Evolutionary conservation across 768 basidiomycete species (phyloP), one percentile per base, ranked within the genome.

Genomic region (Neoboletus subvelutipes): DNA sequence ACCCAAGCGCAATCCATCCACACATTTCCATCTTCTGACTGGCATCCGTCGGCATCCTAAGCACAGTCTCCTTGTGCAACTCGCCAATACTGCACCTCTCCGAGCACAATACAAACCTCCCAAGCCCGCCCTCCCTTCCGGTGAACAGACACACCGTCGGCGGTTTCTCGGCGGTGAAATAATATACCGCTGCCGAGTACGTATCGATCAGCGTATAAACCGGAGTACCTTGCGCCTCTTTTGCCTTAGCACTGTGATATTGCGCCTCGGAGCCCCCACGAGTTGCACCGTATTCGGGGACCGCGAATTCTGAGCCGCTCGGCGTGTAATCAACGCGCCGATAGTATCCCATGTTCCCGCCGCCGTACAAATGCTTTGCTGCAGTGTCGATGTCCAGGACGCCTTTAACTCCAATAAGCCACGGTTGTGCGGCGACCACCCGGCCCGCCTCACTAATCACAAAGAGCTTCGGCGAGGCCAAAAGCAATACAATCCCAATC

Each of bases 91-190:
- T 13, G 22, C 64, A 65, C 7, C 17, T 63, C 52, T 65, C 64
- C 39, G 64, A 66, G 50, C 64, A 66, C 36, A 65, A 34, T 24
- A 65, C 64, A 45, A 62, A 65, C 43, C 64, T 34, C 26, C 64
- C 64, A 5, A 65, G 39, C 22, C 64, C 64, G 2, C 64, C 64
- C 20, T 65, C 64, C 15, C 64, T 57, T 26, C 64, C 64, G 1
- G 64, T 51, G 17, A 57, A 65, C 20, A 65, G 36, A 28, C 64
- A 65, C n/a, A 66, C 64, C 6, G 64, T 65, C 18, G 64, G 64
- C 3, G 64, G 61, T 7, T 40, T 53, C 9, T 42, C n/a, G 0
- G 64, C 64, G 4, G 45, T n/a, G 34, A 65, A 65, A 43, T 65
- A 65, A 28, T 66, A 65, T 15, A 65, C 36, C 8, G 61, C 57